phyloP scores from a whole-genome alignment of 345 rosid genomes.

The Firmiana major region DNA sequence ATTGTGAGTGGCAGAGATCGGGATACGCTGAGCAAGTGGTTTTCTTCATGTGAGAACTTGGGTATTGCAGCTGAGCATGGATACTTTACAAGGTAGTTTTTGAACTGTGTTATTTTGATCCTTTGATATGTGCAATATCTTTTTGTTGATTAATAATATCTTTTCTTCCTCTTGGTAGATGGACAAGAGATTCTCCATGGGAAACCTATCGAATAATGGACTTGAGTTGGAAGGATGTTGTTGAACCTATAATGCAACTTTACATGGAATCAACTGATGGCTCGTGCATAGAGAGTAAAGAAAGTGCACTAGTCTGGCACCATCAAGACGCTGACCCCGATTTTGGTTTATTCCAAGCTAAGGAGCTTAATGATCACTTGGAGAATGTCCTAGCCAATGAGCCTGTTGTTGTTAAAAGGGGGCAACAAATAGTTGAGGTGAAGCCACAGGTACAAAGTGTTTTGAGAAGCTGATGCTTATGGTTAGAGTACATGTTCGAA shows the following conservation, averaged over 20 bases:
- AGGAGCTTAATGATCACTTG: slow-evolving; percentile 82
- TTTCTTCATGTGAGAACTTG: slow-evolving; percentile 52
- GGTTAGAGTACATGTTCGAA: neutral
- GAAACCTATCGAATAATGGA: slow-evolving; percentile 40
- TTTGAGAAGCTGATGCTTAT: neutral
- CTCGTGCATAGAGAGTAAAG: slow-evolving; percentile 71
- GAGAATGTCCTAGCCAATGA: slow-evolving; percentile 81
- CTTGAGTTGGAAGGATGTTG: slow-evolving; percentile 63
- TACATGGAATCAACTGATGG: slow-evolving; percentile 83
- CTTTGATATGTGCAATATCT: neutral
- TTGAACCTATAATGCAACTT: slow-evolving; percentile 70
- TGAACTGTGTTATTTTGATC: neutral
- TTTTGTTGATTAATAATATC: neutral
- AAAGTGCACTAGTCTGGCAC: slow-evolving; percentile 87
- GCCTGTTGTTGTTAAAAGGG: slow-evolving; percentile 82
- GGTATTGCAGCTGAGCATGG: slow-evolving; percentile 93
- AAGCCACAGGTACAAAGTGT: slow-evolving; percentile 75
- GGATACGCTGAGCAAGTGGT: slow-evolving; percentile 69
- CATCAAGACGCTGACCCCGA: slow-evolving; percentile 68
- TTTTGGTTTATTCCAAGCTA: slow-evolving; percentile 73
- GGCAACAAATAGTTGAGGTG: slow-evolving; percentile 78
- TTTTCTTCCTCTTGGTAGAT: slow-evolving; percentile 30
- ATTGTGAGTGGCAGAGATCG: slow-evolving; percentile 84
- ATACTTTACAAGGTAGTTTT: slow-evolving; percentile 57
- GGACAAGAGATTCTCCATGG: slow-evolving; percentile 58